phyloP scores from a whole-genome alignment of 2,329 filamentous ascomycete species.

The Cadophora luteo-olivacea region DNA sequence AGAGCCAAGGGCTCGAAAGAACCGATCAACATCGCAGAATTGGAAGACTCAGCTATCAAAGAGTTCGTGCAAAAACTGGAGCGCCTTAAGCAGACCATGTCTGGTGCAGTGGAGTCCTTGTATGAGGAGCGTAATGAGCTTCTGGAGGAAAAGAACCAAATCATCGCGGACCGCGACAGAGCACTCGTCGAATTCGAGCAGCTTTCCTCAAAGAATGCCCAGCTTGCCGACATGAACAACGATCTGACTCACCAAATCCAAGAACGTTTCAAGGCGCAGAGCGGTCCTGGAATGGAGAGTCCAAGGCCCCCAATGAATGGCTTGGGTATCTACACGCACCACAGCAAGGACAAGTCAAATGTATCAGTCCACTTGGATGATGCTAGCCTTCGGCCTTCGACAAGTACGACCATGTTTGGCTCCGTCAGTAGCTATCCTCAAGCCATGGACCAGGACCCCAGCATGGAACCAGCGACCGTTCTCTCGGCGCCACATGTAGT shows the following conservation, averaged over 20 bases:
- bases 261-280: slow-evolving; percentile 86
- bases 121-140: slow-evolving; percentile 79
- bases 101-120: slow-evolving; percentile 63
- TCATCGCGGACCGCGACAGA: slow-evolving; percentile 87
- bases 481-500: slow-evolving; percentile 80
- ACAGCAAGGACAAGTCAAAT: slow-evolving; percentile 55
- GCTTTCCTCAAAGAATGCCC: slow-evolving; percentile 90
- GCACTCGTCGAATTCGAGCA: slow-evolving; percentile 96
- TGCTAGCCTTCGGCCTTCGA: slow-evolving; percentile 49
- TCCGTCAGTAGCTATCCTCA: slow-evolving; percentile 42
- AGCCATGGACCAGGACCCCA: slow-evolving; percentile 44
- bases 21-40: slow-evolving; percentile 78
- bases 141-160: slow-evolving; percentile 82
- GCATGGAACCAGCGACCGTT: slow-evolving; percentile 43
- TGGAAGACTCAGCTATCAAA: slow-evolving; percentile 91
- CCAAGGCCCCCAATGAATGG: slow-evolving; percentile 57
- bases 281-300: slow-evolving; percentile 53
- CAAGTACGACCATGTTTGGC: slow-evolving; percentile 45
- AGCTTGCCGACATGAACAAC: slow-evolving; percentile 94
- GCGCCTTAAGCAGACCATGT: slow-evolving; percentile 64
- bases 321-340: slow-evolving; percentile 66
- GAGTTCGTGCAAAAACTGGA: slow-evolving; percentile 82
- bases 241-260: slow-evolving; percentile 94
- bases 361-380: slow-evolving; percentile 43
- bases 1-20: slow-evolving; percentile 83